Base-by-base conservation (phyloP, 2,329 filamentous ascomycete genomes). In the Clarireedia homoeocarpa region DNA sequence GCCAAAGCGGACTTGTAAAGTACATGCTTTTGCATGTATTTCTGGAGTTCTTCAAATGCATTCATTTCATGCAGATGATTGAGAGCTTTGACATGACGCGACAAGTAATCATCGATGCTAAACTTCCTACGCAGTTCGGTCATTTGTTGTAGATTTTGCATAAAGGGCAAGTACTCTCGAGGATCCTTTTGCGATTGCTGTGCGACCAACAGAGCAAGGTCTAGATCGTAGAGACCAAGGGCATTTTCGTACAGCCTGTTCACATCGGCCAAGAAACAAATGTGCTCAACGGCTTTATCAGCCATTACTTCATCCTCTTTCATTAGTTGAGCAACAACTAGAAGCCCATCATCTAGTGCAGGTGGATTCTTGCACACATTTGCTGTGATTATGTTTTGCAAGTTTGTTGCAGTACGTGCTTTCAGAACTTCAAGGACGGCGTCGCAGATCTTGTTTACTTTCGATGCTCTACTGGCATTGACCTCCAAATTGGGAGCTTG, bases 141-240 rank as follows among this genome's bases (percentile, higher is more conserved):
- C 63, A 95, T 79, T 59, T 85, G 79, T 69, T 96, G 89, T 2
- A 99, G 79, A 38, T 85, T 85, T 67, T 96, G 91, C 51, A 99
- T 83, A 68, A 97, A 97, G 4, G 94, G 94, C 6, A 97, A 81
- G 65, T 99, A 99, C 70, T 99, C 94, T 63, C 91, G 79, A 1
- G 94, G 94, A 65, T 99, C 94, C 68, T 92, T 89, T 71, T 99
- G 94, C 0, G 91, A 94, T 68, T 96, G 91, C 67, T 99, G 94
- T 0, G 94, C 94, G 12, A 99, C 89, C 5, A 96, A 77, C 10
- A 99, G 77, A 3, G 92, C 86, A 6, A 99, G 82, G 10, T 96
- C 90, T 2, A 99, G 81, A 66, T 97, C 85, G 69, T 99, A 99
- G 2, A 97, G 77, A 1, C 91, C 91, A 2, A 99, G 77, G 0